These are phyloP conservation scores for Priceomyces fermenticarens DNA, from an alignment of 805 yeast species.

Conservation along the genomic window DNA sequence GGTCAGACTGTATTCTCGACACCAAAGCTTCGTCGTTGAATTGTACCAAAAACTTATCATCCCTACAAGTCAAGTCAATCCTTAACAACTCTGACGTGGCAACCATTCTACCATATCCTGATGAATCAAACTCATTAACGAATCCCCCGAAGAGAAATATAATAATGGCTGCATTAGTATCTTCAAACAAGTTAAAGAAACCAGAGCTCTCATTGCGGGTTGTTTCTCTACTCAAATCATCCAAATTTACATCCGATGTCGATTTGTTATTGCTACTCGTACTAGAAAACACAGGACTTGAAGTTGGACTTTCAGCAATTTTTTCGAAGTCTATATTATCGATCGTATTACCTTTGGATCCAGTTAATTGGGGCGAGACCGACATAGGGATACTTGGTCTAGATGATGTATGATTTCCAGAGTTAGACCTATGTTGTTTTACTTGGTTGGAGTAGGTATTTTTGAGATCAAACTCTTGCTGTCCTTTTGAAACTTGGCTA, in stretches of 20 bases:
- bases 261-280: no score
- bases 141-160: slow-evolving; percentile 43
- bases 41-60: slow-evolving; percentile 5
- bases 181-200: neutral
- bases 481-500: slow-evolving; percentile 6
- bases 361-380: neutral
- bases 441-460: slow-evolving; percentile 21
- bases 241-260: no score
- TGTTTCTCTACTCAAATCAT: no score
- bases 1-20: slow-evolving; percentile 3
- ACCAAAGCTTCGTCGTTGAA: slow-evolving; percentile 15
- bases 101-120: slow-evolving; percentile 18
- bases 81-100: slow-evolving; percentile 34
- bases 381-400: slow-evolving; percentile 20
- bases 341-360: neutral
- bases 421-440: slow-evolving; percentile 29
- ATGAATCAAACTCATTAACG: slow-evolving; percentile 7
- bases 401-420: slow-evolving; percentile 11
- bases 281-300: no score
- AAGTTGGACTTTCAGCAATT: no score
- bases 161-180: slow-evolving; percentile 14
- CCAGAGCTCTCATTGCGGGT: no score
- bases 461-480: slow-evolving; percentile 16
- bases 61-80: slow-evolving; percentile 25
- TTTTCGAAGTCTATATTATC: no score